A percentile compares a stretch with the other conserved stretches of the same genome.
Conservation (phyloP, 176 grass and related monocot species). For the Raddia guianensis region DNA sequence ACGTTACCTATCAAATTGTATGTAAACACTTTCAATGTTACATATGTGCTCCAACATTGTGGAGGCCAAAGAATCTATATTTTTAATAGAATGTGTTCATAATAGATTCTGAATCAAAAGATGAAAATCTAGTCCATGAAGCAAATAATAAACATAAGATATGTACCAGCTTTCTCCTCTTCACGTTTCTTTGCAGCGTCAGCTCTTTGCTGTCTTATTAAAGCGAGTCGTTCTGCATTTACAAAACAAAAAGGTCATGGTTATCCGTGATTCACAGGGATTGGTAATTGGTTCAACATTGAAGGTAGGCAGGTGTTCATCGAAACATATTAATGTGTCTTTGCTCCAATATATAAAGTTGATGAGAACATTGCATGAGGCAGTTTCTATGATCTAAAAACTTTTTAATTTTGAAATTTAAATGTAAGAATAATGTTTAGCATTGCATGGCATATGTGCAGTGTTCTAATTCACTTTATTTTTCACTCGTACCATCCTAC, state of each 20-base stretch:
- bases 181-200: conserved; percentile 96
- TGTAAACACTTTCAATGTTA: neutral
- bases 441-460: neutral
- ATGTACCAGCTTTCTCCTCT: conserved; percentile 94
- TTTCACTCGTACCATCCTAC: neutral
- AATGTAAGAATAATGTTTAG: neutral
- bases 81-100: neutral
- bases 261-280: conserved; percentile 5
- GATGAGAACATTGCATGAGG: neutral
- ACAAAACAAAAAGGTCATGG: conserved; percentile 27
- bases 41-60: neutral
- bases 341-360: conserved; percentile 7
- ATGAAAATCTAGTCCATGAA: conserved; percentile 3
- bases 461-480: neutral
- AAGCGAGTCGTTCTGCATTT: conserved; percentile 91
- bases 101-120: neutral
- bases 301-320: neutral
- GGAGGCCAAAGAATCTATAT: neutral
- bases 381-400: neutral
- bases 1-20: neutral
- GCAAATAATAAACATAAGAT: conserved; percentile 5
- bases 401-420: neutral
- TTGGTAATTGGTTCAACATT: conserved; percentile 21
- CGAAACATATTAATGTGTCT: neutral
- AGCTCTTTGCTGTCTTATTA: conserved; percentile 90